Evolutionary conservation across 176 grass and related monocot genomes (phyloP).

Genomic region (Alopecurus myosuroides): DNA sequence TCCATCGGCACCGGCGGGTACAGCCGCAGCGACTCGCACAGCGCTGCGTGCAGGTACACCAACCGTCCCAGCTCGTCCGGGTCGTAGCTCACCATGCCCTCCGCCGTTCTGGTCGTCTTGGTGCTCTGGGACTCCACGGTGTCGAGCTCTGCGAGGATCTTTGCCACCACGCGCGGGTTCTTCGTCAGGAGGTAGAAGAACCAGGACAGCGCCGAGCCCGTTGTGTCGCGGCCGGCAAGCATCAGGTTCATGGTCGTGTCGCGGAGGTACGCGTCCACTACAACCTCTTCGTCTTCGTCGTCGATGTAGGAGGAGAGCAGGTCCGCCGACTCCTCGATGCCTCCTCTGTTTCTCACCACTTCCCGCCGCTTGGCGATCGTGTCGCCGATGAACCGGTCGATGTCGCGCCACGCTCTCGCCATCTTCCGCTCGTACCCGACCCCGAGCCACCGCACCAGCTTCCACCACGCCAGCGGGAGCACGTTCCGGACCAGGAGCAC

Average conservation of each 20-base stretch:
- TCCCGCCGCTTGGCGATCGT: slow-evolving; percentile 32
- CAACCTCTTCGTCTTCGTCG: background rate
- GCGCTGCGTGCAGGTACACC: slow-evolving; percentile 54
- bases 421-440: slow-evolving; percentile 44
- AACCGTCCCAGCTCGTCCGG: slow-evolving; percentile 41
- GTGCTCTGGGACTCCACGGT: background rate
- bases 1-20: slow-evolving; percentile 65
- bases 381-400: slow-evolving; percentile 63
- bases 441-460: slow-evolving; percentile 27
- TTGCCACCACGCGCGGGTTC: slow-evolving; percentile 27
- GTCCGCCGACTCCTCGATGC: slow-evolving; percentile 19
- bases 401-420: slow-evolving; percentile 36
- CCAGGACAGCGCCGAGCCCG: slow-evolving; percentile 68
- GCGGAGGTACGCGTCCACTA: slow-evolving; percentile 47
- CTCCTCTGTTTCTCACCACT: slow-evolving; percentile 23
- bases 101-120: background rate
- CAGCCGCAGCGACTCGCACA: slow-evolving; percentile 64
- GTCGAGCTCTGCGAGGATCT: slow-evolving; percentile 49
- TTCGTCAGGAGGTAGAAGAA: slow-evolving; percentile 63
- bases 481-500: slow-evolving; percentile 52
- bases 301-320: slow-evolving; percentile 64
- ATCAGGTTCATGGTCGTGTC: slow-evolving; percentile 78
- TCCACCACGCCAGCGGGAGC: slow-evolving; percentile 54
- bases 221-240: slow-evolving; percentile 81
- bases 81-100: slow-evolving; percentile 35